Evolutionary conservation across 1,139 yeast species (phyloP), one percentile per base, ranked within the genome.

Genomic region (Kurtzmaniella quercitrusa): DNA sequence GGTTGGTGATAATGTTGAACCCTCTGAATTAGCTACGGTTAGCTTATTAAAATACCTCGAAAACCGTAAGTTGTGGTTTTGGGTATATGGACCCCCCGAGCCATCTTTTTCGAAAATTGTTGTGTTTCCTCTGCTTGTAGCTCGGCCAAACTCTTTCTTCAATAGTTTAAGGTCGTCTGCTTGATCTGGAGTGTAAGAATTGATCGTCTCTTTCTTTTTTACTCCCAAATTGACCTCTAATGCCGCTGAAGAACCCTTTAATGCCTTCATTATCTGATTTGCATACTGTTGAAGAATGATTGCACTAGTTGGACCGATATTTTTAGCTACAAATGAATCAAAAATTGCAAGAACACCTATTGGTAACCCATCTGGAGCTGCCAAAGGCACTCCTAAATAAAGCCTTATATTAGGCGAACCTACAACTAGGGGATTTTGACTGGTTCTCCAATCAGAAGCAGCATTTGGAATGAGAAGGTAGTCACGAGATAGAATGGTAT

Each of bases 311-410:
- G 63, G 66, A 1, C 66, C 60, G 46, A 81, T 65, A 1, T 59
- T 60, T 1, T 52, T 50, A 46, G 77, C 70, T 12, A 77, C 62
- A 44, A 62, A 66, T 0, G 77, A 60, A 55, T 81, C 88, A 61
- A 79, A 81, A 0, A 83, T 66, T 0, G 90, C 69, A n/a, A 85
- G 55, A 0, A 73, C 75, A 0, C 93, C 93, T 45, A 85, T 70
- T 0, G 68, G 65, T 16, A 68, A 65, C 2, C 70, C 68, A 15
- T 65, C 58, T 1, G 63, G 56, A 1, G 72, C 57, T 2, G 67
- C 45, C 37, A 83, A 55, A 0, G 86, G 87, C 4, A 81, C 85
- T 0, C 85, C 88, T 40, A 81, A 74, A 55, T 83, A 85, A 52
- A 82, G 82, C 46, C 63, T 68, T 41, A 83, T 75, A 48, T 66